These are phyloP conservation scores for Lichina pygmaea DNA, from an alignment of 495 filamentous ascomycete species.

Conservation along the genomic window DNA sequence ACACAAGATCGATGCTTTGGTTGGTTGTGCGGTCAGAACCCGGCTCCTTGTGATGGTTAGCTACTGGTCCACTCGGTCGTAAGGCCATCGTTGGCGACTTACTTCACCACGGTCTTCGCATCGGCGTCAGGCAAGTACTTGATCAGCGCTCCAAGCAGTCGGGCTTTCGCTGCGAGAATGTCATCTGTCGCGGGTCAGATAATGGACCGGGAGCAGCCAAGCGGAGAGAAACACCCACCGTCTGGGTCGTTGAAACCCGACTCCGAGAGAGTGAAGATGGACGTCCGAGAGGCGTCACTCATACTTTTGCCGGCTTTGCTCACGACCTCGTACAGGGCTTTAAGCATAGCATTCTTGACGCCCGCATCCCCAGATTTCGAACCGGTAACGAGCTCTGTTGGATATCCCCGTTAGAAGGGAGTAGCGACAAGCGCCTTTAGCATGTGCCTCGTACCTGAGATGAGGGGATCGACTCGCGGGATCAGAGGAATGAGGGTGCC, in stretches of 20 bases:
- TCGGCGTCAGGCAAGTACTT: conserved; percentile 47
- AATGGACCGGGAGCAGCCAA: too few species aligned
- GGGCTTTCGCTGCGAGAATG: conserved; percentile 71
- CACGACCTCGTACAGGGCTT: conserved; percentile 85
- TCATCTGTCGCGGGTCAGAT: conserved; percentile 15
- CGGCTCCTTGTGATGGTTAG: conserved; percentile 22
- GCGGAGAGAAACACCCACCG: conserved; percentile 15
- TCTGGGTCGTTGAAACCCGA: conserved; percentile 50
- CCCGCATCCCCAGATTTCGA: conserved; percentile 73
- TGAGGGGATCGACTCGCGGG: conserved; percentile 78
- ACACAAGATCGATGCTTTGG: conserved; percentile 41
- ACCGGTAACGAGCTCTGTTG: conserved; percentile 65
- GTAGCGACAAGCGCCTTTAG: neutral
- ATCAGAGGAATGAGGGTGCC: conserved; percentile 92
- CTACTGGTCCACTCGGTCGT: neutral
- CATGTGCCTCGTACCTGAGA: conserved; percentile 18
- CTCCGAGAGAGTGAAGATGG: conserved; percentile 69
- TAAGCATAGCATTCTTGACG: conserved; percentile 89
- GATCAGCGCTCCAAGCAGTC: conserved; percentile 65
- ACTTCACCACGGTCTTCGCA: conserved; percentile 45
- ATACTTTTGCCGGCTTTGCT: conserved; percentile 85
- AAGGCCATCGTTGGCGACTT: conserved; percentile 7
- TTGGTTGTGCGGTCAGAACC: conserved; percentile 44
- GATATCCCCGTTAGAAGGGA: neutral
- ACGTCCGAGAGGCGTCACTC: conserved; percentile 61